Percentiles rank a stretch among this genome's conserved stretches.
Evolutionary conservation across 306 rosid genomes (phyloP).

Genomic region (Medicago truncatula): DNA sequence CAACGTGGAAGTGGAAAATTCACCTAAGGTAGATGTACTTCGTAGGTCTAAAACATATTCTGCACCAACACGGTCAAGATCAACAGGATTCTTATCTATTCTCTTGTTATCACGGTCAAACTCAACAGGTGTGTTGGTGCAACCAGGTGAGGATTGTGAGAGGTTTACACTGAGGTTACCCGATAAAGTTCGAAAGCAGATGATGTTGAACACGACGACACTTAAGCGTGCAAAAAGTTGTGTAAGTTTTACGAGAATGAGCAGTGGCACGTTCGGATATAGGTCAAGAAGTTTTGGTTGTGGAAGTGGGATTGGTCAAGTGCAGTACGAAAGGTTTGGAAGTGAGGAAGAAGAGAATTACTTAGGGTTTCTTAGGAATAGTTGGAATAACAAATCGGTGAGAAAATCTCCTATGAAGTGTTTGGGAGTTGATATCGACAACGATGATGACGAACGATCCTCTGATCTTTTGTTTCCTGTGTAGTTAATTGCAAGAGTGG

Average conservation of each 20-base stretch:
- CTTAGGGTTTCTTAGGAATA: constrained; percentile 37
- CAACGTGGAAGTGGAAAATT: background rate
- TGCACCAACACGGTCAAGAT: constrained; percentile 49
- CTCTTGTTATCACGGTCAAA: constrained; percentile 44
- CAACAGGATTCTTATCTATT: constrained; percentile 46
- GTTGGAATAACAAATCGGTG: constrained; percentile 9
- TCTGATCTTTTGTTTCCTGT: constrained; percentile 26
- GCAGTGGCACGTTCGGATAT: constrained; percentile 58
- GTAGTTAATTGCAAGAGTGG: background rate
- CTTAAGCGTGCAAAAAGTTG: constrained; percentile 58
- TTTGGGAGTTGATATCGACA: background rate
- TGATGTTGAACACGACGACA: background rate
- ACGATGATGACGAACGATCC: constrained; percentile 8
- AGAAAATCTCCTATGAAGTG: constrained; percentile 27
- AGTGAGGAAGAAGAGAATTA: constrained; percentile 33
- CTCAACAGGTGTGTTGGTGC: constrained; percentile 46
- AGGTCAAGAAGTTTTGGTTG: constrained; percentile 55
- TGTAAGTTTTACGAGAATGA: constrained; percentile 60
- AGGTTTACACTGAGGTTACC: constrained; percentile 74
- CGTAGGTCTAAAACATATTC: constrained; percentile 14
- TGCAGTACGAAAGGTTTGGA: constrained; percentile 40
- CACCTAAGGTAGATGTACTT: constrained; percentile 39
- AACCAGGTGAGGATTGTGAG: constrained; percentile 53
- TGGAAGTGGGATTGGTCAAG: constrained; percentile 33
- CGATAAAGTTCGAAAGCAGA: constrained; percentile 39